Conservation (phyloP, 2,329 filamentous ascomycete species). For the Fusarium napiforme region DNA sequence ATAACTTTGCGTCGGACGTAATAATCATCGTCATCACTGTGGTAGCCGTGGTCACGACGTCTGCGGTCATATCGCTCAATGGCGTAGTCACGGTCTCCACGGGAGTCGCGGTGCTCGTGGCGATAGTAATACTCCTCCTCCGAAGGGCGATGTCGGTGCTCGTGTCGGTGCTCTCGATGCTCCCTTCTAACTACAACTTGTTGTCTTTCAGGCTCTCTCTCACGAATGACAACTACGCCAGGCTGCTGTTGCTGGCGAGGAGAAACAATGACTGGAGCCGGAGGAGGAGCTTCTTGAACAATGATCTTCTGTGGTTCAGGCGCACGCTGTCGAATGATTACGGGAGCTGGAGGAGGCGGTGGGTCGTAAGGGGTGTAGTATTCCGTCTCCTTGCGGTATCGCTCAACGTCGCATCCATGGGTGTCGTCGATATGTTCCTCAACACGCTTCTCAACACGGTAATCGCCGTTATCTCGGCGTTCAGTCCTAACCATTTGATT, state of each 20-base stretch:
- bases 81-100: constrained; percentile 49
- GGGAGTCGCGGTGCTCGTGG: constrained; percentile 57
- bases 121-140: constrained; percentile 65
- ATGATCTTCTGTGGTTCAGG: constrained; percentile 69
- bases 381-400: constrained; percentile 70
- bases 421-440: constrained; percentile 61
- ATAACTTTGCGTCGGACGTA: constrained; percentile 59
- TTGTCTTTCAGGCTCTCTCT: constrained; percentile 55
- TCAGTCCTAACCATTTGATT: constrained; percentile 57
- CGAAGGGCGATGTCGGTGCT: constrained; percentile 37
- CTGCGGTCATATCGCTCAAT: constrained; percentile 54
- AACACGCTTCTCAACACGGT: constrained; percentile 62
- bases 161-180: constrained; percentile 19
- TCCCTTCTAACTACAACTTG: constrained; percentile 51
- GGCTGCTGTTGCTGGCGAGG: constrained; percentile 60
- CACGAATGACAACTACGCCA: constrained; percentile 56
- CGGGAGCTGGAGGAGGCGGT: constrained; percentile 56
- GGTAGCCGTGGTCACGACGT: constrained; percentile 56
- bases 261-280: constrained; percentile 61
- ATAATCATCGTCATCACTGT: constrained; percentile 61
- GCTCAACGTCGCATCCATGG: constrained; percentile 63
- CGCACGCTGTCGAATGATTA: constrained; percentile 67
- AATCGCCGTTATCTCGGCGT: constrained; percentile 58
- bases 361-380: constrained; percentile 67
- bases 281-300: constrained; percentile 66